A percentile compares a stretch with the other conserved stretches of the same genome.
These are phyloP conservation scores for Saprolegnia parasitica DNA, from an alignment of 352 stramenopile species.

Conservation along the genomic window DNA sequence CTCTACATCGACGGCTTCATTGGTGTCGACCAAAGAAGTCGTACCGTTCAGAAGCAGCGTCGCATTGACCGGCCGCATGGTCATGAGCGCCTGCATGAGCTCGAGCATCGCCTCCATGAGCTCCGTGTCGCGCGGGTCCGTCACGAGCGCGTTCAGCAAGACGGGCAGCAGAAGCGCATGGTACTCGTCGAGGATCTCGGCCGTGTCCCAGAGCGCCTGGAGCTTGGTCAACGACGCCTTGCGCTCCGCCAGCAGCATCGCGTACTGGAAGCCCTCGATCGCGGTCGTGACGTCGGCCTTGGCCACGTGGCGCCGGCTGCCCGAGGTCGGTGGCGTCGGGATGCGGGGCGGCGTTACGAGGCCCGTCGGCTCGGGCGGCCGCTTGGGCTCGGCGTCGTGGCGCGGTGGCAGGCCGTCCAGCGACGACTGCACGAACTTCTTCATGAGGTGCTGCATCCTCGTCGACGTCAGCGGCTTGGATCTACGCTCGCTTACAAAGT, in stretches of 20 bases:
- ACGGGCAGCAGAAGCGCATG: conserved; percentile 47
- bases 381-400: too few species aligned
- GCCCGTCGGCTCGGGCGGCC: too few species aligned
- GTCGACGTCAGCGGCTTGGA: too few species aligned
- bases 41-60: conserved; percentile 24
- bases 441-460: conserved; percentile 6
- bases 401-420: too few species aligned
- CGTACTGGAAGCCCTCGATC: conserved; percentile 66
- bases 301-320: neutral
- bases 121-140: conserved; percentile 74
- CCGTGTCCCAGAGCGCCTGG: conserved; percentile 35
- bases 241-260: conserved; percentile 63
- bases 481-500: too few species aligned
- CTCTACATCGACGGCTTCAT: neutral
- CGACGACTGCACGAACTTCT: neutral
- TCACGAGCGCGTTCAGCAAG: conserved; percentile 56
- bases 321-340: too few species aligned
- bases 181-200: conserved; percentile 34
- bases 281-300: conserved; percentile 41
- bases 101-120: conserved; percentile 82
- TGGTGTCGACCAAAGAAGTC: conserved; percentile 35
- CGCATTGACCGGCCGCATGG: conserved; percentile 19
- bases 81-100: conserved; percentile 55
- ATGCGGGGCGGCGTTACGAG: too few species aligned
- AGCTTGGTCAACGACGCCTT: conserved; percentile 58